Conservation (phyloP, 2,329 filamentous ascomycete species). For the Nectriaceae sp. region DNA sequence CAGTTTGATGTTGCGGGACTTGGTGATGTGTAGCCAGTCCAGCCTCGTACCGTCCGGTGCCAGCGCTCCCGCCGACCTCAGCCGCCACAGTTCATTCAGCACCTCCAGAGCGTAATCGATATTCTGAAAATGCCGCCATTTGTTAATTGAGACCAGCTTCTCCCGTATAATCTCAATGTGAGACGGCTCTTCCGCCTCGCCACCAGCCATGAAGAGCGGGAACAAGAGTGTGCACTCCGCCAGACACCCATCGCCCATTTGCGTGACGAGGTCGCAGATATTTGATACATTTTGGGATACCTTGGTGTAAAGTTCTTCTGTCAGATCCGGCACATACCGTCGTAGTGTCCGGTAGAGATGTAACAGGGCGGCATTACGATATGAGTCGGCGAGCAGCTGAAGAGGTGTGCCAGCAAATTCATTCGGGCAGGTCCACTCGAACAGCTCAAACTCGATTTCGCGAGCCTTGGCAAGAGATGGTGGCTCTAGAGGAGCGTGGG, state of each 20-base stretch:
- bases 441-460: too few species aligned
- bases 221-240: conserved; percentile 16
- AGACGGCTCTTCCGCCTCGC: conserved; percentile 9
- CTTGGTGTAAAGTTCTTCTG: not conserved
- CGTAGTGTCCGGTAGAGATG: conserved; percentile 10
- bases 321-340: not conserved
- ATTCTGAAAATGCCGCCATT: conserved; percentile 9
- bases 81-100: conserved; percentile 8
- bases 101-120: conserved; percentile 4
- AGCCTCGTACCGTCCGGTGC: not conserved
- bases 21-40: conserved; percentile 8
- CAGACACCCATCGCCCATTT: conserved; percentile 9
- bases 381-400: conserved; percentile 10
- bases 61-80: conserved; percentile 1
- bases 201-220: conserved; percentile 16
- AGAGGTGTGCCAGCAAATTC: conserved; percentile 11
- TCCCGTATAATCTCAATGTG: conserved; percentile 8
- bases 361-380: conserved; percentile 13
- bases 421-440: too few species aligned
- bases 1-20: conserved; percentile 5
- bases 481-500: too few species aligned
- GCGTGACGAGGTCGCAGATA: conserved; percentile 1
- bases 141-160: conserved; percentile 1
- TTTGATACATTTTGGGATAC: conserved; percentile 1
- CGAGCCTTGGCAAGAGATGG: too few species aligned